Percentiles rank a stretch among this genome's conserved stretches.
Conservation (phyloP, 208 protist genomes). For the Borovskyia barvae region DNA sequence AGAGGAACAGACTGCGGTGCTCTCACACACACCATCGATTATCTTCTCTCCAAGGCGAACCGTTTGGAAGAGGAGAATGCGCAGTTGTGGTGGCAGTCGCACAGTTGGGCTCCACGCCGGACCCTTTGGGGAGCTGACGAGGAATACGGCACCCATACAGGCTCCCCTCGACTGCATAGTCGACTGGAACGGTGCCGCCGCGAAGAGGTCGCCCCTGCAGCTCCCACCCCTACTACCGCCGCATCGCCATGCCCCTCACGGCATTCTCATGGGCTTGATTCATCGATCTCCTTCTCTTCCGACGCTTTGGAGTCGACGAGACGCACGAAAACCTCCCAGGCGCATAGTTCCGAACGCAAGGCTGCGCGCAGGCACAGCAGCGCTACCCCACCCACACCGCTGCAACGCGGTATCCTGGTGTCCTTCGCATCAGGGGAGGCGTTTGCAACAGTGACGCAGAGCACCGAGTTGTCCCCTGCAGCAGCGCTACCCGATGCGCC, state of each 20-base stretch:
- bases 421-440: constrained; percentile 4
- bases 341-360: too few species aligned
- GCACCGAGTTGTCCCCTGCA: neutral
- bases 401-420: constrained; percentile 2
- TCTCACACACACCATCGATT: constrained; percentile 23
- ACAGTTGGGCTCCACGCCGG: constrained; percentile 26
- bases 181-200: too few species aligned
- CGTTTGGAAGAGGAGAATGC: constrained; percentile 24
- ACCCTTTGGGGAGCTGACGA: neutral
- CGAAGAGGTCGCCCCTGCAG: neutral
- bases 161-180: too few species aligned
- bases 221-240: neutral
- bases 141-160: neutral
- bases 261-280: neutral
- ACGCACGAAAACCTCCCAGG: too few species aligned
- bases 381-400: neutral
- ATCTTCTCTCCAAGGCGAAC: constrained; percentile 18
- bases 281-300: neutral
- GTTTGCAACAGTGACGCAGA: neutral
- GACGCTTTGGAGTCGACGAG: neutral
- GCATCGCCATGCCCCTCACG: too few species aligned
- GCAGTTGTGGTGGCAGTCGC: constrained; percentile 19
- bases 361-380: too few species aligned
- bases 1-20: too few species aligned
- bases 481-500: neutral